A percentile compares a stretch with the other conserved stretches of the same genome.
phyloP scores from a whole-genome alignment of 1,284 basidiomycete species.

The Sporisorium sorghi region DNA sequence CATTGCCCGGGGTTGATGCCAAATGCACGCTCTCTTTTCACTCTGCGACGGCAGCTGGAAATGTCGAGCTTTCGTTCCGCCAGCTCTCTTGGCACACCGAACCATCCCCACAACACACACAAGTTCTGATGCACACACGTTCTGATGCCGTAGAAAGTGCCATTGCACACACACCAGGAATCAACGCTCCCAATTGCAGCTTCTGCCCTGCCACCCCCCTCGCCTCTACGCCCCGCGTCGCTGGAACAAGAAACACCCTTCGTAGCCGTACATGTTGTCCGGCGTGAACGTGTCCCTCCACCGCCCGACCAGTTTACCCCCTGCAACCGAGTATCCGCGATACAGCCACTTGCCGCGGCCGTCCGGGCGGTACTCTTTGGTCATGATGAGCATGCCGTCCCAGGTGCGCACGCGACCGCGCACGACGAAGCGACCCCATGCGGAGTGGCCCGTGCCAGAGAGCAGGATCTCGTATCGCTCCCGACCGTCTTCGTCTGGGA shows the following conservation, averaged over 20 bases:
- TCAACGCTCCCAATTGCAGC: neutral
- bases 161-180: neutral
- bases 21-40: too few species aligned
- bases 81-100: too few species aligned
- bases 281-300: conserved; percentile 71
- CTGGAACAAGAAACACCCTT: conserved; percentile 61
- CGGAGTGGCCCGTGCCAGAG: conserved; percentile 72
- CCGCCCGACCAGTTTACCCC: conserved; percentile 62
- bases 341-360: conserved; percentile 73
- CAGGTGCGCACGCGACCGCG: conserved; percentile 72
- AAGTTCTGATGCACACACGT: too few species aligned
- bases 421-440: conserved; percentile 73
- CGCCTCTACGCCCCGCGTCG: conserved; percentile 20
- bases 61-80: too few species aligned
- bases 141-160: neutral
- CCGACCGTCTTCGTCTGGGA: conserved; percentile 42
- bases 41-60: too few species aligned
- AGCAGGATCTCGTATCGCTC: conserved; percentile 70
- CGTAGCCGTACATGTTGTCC: conserved; percentile 68
- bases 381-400: conserved; percentile 73
- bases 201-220: neutral
- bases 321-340: conserved; percentile 70
- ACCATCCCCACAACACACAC: neutral
- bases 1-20: too few species aligned
- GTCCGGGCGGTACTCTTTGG: conserved; percentile 73